phyloP scores from a whole-genome alignment of 179 eudicot species.

The Gypsophila paniculata region DNA sequence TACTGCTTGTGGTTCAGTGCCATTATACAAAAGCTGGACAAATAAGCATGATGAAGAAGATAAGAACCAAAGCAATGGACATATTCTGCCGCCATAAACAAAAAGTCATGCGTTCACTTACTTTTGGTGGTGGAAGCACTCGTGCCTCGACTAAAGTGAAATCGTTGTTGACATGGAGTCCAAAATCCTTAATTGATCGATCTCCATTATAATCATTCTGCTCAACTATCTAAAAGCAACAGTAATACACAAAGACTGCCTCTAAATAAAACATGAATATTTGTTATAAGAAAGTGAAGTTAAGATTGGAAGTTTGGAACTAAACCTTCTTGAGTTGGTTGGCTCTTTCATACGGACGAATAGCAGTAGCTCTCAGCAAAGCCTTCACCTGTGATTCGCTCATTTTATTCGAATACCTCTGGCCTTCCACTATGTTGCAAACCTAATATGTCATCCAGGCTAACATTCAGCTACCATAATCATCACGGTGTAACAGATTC shows the following conservation, averaged over 20 bases:
- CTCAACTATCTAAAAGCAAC: slow-evolving; percentile 18
- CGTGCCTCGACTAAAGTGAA: slow-evolving; percentile 16
- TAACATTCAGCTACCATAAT: not conserved
- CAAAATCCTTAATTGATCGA: slow-evolving; percentile 11
- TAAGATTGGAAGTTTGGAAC: not conserved
- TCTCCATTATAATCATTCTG: slow-evolving; percentile 6
- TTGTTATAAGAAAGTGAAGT: not conserved
- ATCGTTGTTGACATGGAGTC: slow-evolving; percentile 11
- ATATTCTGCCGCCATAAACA: not conserved
- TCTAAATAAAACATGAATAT: not conserved
- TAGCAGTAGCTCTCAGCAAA: slow-evolving; percentile 7
- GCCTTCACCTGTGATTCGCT: slow-evolving; percentile 7
- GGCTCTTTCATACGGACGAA: slow-evolving; percentile 8
- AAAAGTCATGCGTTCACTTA: slow-evolving; percentile 1
- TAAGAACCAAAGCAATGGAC: not conserved
- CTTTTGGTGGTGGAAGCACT: slow-evolving; percentile 24
- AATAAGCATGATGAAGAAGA: not conserved
- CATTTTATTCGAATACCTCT: slow-evolving; percentile 15
- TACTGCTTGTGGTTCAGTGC: not conserved
- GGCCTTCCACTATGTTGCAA: slow-evolving; percentile 21
- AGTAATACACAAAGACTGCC: not conserved
- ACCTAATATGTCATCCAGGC: slow-evolving; percentile 6
- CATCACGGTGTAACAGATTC: not conserved
- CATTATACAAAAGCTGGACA: slow-evolving; percentile 13
- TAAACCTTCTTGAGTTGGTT: slow-evolving; percentile 10